A percentile compares a stretch with the other conserved stretches of the same genome.
Conservation (phyloP, 306 rosid species). For the Cucumis cinereus region DNA sequence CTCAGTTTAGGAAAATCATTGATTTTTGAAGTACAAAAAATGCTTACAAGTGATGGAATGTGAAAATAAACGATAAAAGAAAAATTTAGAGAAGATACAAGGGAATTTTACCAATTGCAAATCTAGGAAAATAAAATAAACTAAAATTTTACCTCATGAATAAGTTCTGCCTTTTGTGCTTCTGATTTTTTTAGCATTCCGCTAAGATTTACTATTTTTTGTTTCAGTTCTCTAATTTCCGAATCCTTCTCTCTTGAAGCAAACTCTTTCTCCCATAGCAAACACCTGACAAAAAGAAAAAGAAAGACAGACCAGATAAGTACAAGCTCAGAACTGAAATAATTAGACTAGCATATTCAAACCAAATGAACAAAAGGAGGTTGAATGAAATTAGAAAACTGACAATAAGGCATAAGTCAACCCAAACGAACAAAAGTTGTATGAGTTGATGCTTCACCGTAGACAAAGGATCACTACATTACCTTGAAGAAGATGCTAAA, state of each 20-base stretch:
- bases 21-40: background rate
- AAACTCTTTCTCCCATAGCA: slow-evolving; percentile 55
- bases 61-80: background rate
- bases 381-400: background rate
- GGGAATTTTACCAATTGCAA: background rate
- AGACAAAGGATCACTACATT: background rate
- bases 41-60: background rate
- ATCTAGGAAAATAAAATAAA: slow-evolving; percentile 14
- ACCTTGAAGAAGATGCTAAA: slow-evolving; percentile 86
- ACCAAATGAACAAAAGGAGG: background rate
- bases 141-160: slow-evolving; percentile 40
- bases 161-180: slow-evolving; percentile 50
- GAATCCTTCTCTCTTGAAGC: slow-evolving; percentile 53
- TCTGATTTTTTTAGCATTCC: slow-evolving; percentile 46
- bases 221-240: slow-evolving; percentile 72
- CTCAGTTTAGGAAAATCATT: background rate
- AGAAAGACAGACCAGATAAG: background rate
- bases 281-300: slow-evolving; percentile 31
- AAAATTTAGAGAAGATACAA: background rate
- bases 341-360: background rate
- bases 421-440: background rate
- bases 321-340: background rate
- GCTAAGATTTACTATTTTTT: slow-evolving; percentile 51
- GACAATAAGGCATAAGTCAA: background rate
- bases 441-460: background rate